Evolutionary conservation across 2,329 filamentous ascomycete genomes (phyloP).

Genomic region (Xylaria sp.): DNA sequence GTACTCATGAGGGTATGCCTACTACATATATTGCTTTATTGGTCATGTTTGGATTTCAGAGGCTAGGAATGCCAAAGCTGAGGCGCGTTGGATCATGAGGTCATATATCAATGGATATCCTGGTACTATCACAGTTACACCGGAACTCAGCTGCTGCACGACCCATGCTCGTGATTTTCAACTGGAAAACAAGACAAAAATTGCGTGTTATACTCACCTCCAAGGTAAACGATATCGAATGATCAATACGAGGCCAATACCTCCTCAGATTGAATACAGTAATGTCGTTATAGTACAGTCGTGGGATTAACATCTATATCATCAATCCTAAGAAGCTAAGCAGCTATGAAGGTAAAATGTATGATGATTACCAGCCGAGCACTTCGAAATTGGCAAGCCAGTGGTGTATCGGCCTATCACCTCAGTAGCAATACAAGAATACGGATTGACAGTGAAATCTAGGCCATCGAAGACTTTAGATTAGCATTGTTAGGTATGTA

Average conservation of each 20-base stretch:
- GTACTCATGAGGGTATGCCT: no score
- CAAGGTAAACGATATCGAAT: neutral
- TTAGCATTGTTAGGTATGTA: no score
- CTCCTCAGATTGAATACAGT: neutral
- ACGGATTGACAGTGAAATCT: neutral
- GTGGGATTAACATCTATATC: conserved; percentile 8
- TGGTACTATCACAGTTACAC: neutral
- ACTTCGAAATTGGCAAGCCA: neutral
- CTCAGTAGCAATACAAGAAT: neutral
- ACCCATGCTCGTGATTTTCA: neutral
- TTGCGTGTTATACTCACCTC: neutral
- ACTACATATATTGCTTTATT: no score
- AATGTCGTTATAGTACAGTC: neutral
- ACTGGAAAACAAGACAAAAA: neutral
- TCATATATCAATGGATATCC: neutral
- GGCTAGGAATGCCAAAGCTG: neutral
- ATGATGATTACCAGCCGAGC: neutral
- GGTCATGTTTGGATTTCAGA: no score
- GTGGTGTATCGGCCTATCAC: neutral
- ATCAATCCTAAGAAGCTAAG: neutral
- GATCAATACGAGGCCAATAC: conserved; percentile 5
- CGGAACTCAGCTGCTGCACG: neutral
- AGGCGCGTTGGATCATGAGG: neutral
- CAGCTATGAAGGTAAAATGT: neutral
- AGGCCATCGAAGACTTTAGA: neutral